These are phyloP conservation scores for Apiosordaria backusii DNA, from an alignment of 495 filamentous ascomycete genomes.

Conservation along the genomic window DNA sequence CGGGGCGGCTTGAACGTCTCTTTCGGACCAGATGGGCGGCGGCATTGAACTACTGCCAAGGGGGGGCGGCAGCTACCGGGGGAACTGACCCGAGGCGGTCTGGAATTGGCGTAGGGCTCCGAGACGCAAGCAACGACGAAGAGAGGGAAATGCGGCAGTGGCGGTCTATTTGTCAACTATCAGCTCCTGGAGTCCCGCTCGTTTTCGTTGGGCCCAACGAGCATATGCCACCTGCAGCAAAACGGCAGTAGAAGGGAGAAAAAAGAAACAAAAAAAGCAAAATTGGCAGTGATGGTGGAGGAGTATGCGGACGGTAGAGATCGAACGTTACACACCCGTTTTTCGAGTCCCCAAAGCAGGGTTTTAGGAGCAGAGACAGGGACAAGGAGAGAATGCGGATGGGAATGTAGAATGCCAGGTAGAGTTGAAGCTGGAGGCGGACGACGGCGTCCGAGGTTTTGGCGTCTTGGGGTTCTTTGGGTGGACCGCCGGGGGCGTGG, in stretches of 20 bases:
- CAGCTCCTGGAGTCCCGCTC: not conserved
- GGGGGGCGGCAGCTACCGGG: constrained; percentile 1
- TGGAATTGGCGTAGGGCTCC: not conserved
- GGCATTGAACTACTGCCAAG: constrained; percentile 2
- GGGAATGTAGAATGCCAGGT: not conserved
- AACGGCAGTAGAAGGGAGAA: not conserved
- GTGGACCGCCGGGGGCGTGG: constrained; percentile 1
- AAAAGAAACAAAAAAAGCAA: constrained; percentile 1
- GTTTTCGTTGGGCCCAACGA: not conserved
- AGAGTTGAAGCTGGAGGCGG: not conserved
- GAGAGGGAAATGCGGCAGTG: not conserved
- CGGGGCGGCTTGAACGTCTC: not conserved
- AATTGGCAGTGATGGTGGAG: constrained; percentile 8
- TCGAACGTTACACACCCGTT: constrained; percentile 14
- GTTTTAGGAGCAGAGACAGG: constrained; percentile 4
- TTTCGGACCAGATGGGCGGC: not conserved
- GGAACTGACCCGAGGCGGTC: constrained; percentile 1
- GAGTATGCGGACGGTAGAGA: constrained; percentile 8
- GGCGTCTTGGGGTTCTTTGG: not conserved
- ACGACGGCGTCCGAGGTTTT: not conserved
- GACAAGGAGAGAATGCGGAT: constrained; percentile 6
- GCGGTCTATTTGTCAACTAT: constrained; percentile 3
- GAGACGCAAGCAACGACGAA: not conserved
- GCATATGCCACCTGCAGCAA: not conserved
- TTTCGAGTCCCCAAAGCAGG: not conserved